These are phyloP conservation scores for Esteya vermicola DNA, from an alignment of 2,329 filamentous ascomycete species.

Conservation along the genomic window DNA sequence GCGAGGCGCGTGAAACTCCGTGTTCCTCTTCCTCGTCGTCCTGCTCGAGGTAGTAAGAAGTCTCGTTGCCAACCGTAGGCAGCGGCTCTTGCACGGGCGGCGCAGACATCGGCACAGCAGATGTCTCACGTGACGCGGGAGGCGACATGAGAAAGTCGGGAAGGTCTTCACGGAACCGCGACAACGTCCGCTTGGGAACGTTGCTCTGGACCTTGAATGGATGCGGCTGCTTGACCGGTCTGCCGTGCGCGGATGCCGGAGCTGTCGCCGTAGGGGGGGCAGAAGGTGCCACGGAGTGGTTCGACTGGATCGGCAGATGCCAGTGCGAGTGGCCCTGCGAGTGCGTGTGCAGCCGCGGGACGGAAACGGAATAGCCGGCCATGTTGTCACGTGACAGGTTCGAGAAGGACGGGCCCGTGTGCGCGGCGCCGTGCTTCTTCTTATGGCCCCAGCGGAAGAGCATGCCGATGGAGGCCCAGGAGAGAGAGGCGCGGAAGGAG, in stretches of 20 bases:
- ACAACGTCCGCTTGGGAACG: slow-evolving; percentile 65
- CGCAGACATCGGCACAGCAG: slow-evolving; percentile 48
- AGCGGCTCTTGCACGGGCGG: slow-evolving; percentile 12
- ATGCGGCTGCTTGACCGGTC: slow-evolving; percentile 8
- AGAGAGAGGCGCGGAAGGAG: slow-evolving; percentile 25
- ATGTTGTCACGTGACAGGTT: slow-evolving; percentile 88
- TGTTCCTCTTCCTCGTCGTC: not conserved
- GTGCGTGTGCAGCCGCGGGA: slow-evolving; percentile 1
- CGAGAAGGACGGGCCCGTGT: slow-evolving; percentile 68
- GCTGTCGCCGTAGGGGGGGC: too few species aligned
- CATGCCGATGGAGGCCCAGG: slow-evolving; percentile 44
- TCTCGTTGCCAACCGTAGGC: slow-evolving; percentile 7
- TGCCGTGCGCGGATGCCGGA: too few species aligned
- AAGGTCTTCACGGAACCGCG: slow-evolving; percentile 83
- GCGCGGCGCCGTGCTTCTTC: slow-evolving; percentile 39
- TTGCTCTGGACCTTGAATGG: slow-evolving; percentile 23
- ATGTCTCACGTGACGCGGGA: slow-evolving; percentile 67
- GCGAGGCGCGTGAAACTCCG: too few species aligned
- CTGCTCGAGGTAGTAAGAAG: slow-evolving; percentile 2
- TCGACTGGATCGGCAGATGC: not conserved
- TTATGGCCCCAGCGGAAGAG: slow-evolving; percentile 57
- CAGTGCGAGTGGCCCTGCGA: not conserved
- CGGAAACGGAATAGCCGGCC: too few species aligned
- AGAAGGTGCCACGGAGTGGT: too few species aligned
- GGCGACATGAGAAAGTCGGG: slow-evolving; percentile 79